Base-by-base conservation (phyloP, 2,329 filamentous ascomycete genomes). In the Diplodia scrobiculata region DNA sequence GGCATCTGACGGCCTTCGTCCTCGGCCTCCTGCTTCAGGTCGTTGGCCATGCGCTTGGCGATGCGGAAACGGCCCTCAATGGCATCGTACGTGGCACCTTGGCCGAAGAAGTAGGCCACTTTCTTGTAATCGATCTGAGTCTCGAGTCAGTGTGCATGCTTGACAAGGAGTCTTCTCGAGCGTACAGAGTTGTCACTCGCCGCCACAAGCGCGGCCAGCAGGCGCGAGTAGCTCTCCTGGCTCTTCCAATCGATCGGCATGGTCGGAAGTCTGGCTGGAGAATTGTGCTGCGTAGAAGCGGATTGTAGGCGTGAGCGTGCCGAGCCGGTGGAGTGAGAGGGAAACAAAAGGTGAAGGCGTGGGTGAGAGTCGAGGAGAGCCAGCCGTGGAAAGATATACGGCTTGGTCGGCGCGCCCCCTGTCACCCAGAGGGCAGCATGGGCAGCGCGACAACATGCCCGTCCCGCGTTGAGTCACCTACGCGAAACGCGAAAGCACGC, bases 1-100 rank as follows among this genome's bases (percentile, higher is more conserved):
- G 67, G 52, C 62, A 69, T 68, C 48, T 48, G 51, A 9, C 68
- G 67, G 14, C 54, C 72, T 1, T 66, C 54, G 0, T 54, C 13
- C 2, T 66, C 63, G 1, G 72, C 70, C 5, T 76, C 74, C 4
- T 71, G 71, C 48, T 73, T 72, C 14, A 83, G 73, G 0, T 69
- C 68, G 0, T 73, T 71, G 0, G 82, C 80, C 0, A 73, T 58
- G 55, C 78, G 78, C 55, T 82, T 83, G 67, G 78, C 79, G 53
- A 75, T 77, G 51, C 81, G 79, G 41, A 84, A 78, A 2, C 77
- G 78, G 51, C 77, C 76, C 67, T 84, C 79, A 27, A 85, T 77
- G 0, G 82, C 74, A 67, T 83, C 75, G 72, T 82, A 83, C 0
- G 79, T 83, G 0, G 80, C 79, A 0, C 77, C 79, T 7, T 76